Evolutionary conservation across 768 basidiomycete genomes (phyloP).

Genomic region (Russula griseocarnosa): DNA sequence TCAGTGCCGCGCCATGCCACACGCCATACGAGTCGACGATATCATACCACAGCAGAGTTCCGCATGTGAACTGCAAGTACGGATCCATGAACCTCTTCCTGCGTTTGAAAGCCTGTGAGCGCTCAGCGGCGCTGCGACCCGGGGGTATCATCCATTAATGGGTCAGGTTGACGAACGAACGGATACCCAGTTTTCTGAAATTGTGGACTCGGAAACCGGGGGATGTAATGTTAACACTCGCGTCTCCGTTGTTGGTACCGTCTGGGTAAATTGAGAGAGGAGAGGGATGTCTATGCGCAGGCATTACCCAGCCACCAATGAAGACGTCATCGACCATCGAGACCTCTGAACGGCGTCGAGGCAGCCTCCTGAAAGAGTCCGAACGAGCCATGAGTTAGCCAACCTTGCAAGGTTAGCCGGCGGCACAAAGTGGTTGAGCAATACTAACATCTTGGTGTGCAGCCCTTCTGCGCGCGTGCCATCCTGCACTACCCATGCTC

Average conservation of each 20-base stretch:
- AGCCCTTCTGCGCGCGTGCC: slow-evolving; percentile 66
- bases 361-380: slow-evolving; percentile 29
- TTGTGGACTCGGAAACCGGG: slow-evolving; percentile 11
- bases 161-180: neutral
- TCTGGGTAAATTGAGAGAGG: slow-evolving; percentile 50
- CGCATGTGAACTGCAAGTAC: slow-evolving; percentile 87
- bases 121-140: slow-evolving; percentile 57
- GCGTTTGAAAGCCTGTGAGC: slow-evolving; percentile 46
- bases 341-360: slow-evolving; percentile 37
- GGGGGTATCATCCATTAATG: slow-evolving; percentile 33
- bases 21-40: slow-evolving; percentile 74
- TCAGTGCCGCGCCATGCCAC: slow-evolving; percentile 85
- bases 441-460: slow-evolving; percentile 42
- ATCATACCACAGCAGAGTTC: slow-evolving; percentile 88
- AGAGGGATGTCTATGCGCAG: slow-evolving; percentile 32
- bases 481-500: slow-evolving; percentile 72
- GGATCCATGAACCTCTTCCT: slow-evolving; percentile 70
- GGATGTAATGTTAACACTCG: neutral
- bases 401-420: neutral
- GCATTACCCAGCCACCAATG: slow-evolving; percentile 52
- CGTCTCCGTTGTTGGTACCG: slow-evolving; percentile 32
- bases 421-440: neutral
- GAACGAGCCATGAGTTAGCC: slow-evolving; percentile 34
- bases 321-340: slow-evolving; percentile 56
- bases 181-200: slow-evolving; percentile 17